Evolutionary conservation across 129 eudicot species (phyloP), one percentile per base, ranked within the genome.

Genomic region (Pulicaria dysenterica): DNA sequence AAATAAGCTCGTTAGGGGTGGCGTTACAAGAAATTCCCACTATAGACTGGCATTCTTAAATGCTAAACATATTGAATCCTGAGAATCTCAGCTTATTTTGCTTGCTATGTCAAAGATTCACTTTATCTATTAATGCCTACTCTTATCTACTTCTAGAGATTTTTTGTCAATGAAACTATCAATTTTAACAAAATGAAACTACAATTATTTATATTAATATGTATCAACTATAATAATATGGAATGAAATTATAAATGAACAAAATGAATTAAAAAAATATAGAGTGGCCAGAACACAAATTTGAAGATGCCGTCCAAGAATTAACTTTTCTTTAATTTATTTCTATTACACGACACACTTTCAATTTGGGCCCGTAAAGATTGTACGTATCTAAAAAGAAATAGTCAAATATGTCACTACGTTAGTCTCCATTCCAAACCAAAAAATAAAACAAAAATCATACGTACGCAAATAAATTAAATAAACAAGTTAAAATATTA

Each of bases 381-480:
- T 60, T 69, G 50, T 77, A 60, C 65, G 72, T 56, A n/a, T 53
- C 42, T 72, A 69, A 46, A 57, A 7, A 24, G 53, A 70, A 40
- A 31, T 77, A 41, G 55, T 69, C 69, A 63, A 77, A n/a, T 60
- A 47, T 59, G 56, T 68, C 76, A 40, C 81, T 69, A 77, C 57
- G 56, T 77, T 77, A 77, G 64, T 4, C 48, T 68, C 75, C 50
- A 73, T 61, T 10, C 46, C 46, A 73, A 50, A 9, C 55, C 73
- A 68, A 45, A 46, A 46, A 56, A 42, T 60, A 61, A 77, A 69
- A 69, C 71, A 24, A 54, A 73, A 24, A 19, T 44, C 66, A 75
- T 58, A 54, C 57, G 24, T 50, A 69, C 71, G 49, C 19, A 17
- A 58, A 38, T 59, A 19, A 53, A 59, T 9, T n/a, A 49, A 68